A percentile compares a stretch with the other conserved stretches of the same genome.
phyloP scores from a whole-genome alignment of 2,329 filamentous ascomycete species.

The Stachybotrys chlorohalonatus region DNA sequence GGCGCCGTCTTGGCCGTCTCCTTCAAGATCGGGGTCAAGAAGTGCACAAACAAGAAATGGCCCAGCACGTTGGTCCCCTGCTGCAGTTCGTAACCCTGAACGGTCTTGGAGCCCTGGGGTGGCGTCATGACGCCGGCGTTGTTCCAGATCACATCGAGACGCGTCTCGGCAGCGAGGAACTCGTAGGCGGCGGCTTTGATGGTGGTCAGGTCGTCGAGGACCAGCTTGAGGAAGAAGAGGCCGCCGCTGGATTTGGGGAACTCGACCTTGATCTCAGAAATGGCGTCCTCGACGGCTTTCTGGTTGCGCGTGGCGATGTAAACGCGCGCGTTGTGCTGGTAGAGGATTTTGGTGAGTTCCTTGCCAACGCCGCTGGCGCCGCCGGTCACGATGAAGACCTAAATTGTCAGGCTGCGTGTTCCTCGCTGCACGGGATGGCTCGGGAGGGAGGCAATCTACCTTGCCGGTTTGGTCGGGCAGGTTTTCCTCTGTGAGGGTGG shows the following conservation, averaged over 20 bases:
- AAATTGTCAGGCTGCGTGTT: neutral
- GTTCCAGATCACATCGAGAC: constrained; percentile 29
- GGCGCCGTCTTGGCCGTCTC: constrained; percentile 21
- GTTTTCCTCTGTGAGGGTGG: constrained; percentile 5
- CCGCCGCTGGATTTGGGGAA: neutral
- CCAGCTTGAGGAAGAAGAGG: neutral
- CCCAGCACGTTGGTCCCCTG: constrained; percentile 33
- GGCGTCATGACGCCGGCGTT: constrained; percentile 33
- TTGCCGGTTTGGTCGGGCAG: constrained; percentile 5
- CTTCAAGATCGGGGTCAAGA: constrained; percentile 23
- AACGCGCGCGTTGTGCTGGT: constrained; percentile 35
- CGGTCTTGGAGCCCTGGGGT: constrained; percentile 25
- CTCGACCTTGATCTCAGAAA: neutral
- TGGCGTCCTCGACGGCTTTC: neutral
- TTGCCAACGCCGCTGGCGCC: constrained; percentile 24
- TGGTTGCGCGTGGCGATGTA: constrained; percentile 34
- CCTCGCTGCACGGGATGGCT: neutral
- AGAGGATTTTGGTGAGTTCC: constrained; percentile 38
- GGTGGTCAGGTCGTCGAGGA: constrained; percentile 25
- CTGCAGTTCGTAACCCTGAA: constrained; percentile 30
- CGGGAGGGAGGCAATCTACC: neutral
- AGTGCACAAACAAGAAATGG: constrained; percentile 27
- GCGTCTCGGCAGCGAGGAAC: constrained; percentile 12
- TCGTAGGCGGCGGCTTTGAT: constrained; percentile 15
- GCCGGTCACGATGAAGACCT: constrained; percentile 32